Evolutionary conservation across 352 stramenopile species (phyloP), one percentile per base, ranked within the genome.

Genomic region (Phytophthora pluvialis): DNA sequence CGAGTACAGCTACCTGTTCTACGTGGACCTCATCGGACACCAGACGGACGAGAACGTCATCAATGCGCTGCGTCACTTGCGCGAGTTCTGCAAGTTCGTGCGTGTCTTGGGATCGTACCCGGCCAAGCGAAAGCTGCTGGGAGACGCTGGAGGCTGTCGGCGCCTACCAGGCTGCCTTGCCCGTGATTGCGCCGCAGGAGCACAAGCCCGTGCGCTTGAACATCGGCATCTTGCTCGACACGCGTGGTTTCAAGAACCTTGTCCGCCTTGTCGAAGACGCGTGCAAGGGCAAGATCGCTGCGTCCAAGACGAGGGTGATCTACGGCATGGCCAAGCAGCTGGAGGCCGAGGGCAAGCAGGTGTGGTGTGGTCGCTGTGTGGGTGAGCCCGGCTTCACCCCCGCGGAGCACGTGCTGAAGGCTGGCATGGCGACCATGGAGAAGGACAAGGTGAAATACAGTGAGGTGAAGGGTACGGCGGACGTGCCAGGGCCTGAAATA

Each of bases 151-250:
- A 86, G 68, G 71, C 72, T 8, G 77, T 77, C 2, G 83, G 79
- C 2, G 81, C 81, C 9, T 80, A 77, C 47, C 63, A 70, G 39
- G 39, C 64, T 39, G 58, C 62, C 4, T 83, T 75, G 9, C 70
- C 75, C 0, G 63, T 71, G 2, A 52, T 65, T 25, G 31, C 38
- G 2, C 50, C 64, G 7, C 64, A 67, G 9, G 46, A 74, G 33
- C 35, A 70, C n/a, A 52, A 76, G 10, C 42, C 51, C 1, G 42
- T 66, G 54, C 88, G 91, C 2, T 83, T 99, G 32, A 98, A 89
- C 45, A 98, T 99, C 64, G 97, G 97, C 32, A 91, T 99, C 39
- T 90, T 88, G 36, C 99, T 99, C 72, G 96, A 99, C 78, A 99
- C 97, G 3, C 95, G 95, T 47, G 97, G 97, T 43, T 99, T 99